These are phyloP conservation scores for Actinidia arguta DNA, from an alignment of 179 eudicot genomes.

Conservation along the genomic window DNA sequence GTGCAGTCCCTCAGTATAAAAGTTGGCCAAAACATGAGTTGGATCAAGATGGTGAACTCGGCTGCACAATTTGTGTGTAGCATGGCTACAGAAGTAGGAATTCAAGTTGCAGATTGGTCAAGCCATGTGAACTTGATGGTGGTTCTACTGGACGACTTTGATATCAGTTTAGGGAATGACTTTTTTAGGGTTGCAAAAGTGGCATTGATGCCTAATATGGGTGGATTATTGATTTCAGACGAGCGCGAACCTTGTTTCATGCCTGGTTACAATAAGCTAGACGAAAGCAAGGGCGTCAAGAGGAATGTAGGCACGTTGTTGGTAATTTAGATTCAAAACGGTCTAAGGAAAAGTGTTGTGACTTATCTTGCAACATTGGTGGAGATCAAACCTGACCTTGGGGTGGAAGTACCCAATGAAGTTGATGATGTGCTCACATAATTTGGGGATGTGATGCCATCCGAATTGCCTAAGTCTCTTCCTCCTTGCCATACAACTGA, in stretches of 20 bases:
- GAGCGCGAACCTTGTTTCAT: no score
- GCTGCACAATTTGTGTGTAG: no score
- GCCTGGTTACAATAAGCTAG: no score
- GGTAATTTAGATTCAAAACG: not conserved
- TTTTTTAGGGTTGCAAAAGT: not conserved
- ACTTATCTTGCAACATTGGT: not conserved
- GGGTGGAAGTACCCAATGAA: not conserved
- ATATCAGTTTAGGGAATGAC: not conserved
- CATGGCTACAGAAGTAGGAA: no score
- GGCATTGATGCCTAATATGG: not conserved
- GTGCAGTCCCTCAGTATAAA: no score
- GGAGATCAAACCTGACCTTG: no score
- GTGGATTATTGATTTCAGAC: conserved; percentile 10
- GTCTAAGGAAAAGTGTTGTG: not conserved
- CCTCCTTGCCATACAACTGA: not conserved
- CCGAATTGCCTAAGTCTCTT: not conserved
- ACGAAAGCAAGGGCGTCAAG: conserved; percentile 17
- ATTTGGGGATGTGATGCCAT: not conserved
- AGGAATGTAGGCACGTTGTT: not conserved
- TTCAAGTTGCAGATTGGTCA: no score
- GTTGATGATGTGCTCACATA: not conserved
- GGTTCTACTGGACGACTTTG: not conserved
- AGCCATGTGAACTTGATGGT: no score
- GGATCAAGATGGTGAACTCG: no score
- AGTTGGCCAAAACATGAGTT: no score